Percentiles rank a stretch among this genome's conserved stretches.
Conservation (phyloP, 345 rosid genomes). For the Eutrema japonicum region DNA sequence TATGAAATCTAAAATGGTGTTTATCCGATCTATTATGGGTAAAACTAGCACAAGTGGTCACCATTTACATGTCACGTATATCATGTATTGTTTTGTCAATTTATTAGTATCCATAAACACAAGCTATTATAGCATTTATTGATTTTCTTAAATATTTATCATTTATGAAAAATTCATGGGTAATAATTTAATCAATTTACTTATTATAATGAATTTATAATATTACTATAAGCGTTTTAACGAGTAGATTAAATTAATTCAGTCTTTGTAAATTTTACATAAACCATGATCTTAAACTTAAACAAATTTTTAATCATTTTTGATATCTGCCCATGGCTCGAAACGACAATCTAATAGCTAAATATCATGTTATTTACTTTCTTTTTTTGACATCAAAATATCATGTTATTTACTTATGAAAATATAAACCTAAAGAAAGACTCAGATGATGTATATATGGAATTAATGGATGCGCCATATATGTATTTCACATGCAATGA, state of each 20-base stretch:
- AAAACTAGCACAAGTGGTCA: neutral
- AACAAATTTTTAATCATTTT: no score
- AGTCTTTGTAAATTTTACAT: no score
- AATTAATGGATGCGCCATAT: neutral
- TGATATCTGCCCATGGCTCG: neutral
- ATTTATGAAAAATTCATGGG: no score
- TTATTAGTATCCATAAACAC: neutral
- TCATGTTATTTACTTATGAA: neutral
- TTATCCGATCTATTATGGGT: neutral
- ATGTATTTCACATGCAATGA: constrained; percentile 24
- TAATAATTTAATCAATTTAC: no score
- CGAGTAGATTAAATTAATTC: no score
- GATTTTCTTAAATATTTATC: neutral
- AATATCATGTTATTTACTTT: neutral
- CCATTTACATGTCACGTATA: neutral
- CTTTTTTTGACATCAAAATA: neutral
- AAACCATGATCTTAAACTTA: no score
- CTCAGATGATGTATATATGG: neutral
- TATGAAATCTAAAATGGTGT: neutral
- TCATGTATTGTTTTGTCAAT: no score
- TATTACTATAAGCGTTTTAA: no score
- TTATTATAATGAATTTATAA: no score
- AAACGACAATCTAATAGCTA: neutral
- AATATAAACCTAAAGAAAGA: neutral
- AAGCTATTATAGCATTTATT: neutral